Evolutionary conservation across 2,329 filamentous ascomycete genomes (phyloP).

Genomic region (Incumbomyces lentus): DNA sequence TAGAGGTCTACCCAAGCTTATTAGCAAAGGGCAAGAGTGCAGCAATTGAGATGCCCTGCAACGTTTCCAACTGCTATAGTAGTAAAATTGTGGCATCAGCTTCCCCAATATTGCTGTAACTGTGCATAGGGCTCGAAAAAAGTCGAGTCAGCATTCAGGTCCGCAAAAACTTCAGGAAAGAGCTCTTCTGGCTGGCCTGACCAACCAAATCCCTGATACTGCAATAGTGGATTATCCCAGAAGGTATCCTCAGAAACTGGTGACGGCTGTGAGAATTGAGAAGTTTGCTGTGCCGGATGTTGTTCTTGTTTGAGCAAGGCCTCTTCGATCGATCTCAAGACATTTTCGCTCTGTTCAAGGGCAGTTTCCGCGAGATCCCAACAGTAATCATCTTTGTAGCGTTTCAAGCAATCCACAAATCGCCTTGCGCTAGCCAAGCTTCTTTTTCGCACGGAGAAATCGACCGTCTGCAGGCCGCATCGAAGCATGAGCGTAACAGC

Average conservation of each 20-base stretch:
- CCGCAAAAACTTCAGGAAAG: conserved; percentile 2
- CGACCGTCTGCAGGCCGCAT: conserved; percentile 27
- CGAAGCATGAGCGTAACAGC: conserved; percentile 20
- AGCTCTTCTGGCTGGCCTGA: conserved; percentile 4
- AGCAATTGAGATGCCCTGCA: too few species aligned
- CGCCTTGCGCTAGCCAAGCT: conserved; percentile 39
- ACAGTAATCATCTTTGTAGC: conserved; percentile 39
- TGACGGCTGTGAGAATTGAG: neutral
- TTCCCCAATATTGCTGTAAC: neutral
- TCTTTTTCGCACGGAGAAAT: conserved; percentile 34
- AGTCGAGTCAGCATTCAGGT: neutral
- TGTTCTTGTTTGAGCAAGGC: conserved; percentile 7
- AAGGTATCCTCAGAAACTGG: conserved; percentile 1
- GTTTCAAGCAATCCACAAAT: conserved; percentile 38
- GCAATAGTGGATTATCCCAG: conserved; percentile 6
- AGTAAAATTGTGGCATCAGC: too few species aligned
- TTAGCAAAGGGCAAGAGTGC: too few species aligned
- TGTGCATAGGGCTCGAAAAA: conserved; percentile 2
- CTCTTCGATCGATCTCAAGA: conserved; percentile 26
- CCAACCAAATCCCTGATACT: conserved; percentile 4
- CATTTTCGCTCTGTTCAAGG: conserved; percentile 39
- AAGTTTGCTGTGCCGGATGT: neutral
- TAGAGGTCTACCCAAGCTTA: too few species aligned
- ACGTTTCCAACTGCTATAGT: too few species aligned
- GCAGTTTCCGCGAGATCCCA: conserved; percentile 49